phyloP scores from a whole-genome alignment of 306 rosid species.

The Elaeagnus macrophylla region DNA sequence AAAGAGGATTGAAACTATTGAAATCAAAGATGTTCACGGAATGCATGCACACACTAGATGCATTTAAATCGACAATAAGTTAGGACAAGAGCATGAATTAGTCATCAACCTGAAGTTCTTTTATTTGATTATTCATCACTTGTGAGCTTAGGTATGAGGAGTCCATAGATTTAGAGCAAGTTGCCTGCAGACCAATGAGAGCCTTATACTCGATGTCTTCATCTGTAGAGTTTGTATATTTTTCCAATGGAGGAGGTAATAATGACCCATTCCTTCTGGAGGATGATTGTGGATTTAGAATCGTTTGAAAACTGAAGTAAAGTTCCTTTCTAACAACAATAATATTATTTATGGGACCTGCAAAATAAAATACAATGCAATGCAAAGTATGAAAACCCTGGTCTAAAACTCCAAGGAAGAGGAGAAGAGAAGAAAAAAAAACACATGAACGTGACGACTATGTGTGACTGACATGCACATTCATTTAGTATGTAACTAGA shows the following conservation, averaged over 20 bases:
- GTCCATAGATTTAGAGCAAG: constrained; percentile 19
- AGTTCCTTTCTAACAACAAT: constrained; percentile 35
- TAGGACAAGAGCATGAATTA: constrained; percentile 3
- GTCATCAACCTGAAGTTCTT: constrained; percentile 68
- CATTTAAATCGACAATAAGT: not conserved
- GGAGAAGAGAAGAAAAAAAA: no score
- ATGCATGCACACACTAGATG: not conserved
- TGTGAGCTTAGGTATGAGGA: constrained; percentile 29
- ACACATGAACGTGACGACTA: no score
- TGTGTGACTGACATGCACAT: no score
- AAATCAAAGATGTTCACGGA: no score
- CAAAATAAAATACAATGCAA: not conserved
- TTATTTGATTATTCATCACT: constrained; percentile 39
- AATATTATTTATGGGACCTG: constrained; percentile 47
- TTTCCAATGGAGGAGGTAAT: constrained; percentile 52
- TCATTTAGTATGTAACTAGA: no score
- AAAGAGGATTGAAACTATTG: no score
- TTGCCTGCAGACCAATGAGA: constrained; percentile 25
- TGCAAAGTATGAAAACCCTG: not conserved
- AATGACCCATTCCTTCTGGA: constrained; percentile 43
- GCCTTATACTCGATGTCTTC: constrained; percentile 29
- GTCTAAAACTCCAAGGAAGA: no score
- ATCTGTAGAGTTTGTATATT: constrained; percentile 33
- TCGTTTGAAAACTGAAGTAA: constrained; percentile 13
- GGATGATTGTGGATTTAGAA: constrained; percentile 23